Evolutionary conservation across 805 yeast species (phyloP), one percentile per base, ranked within the genome.

Genomic region (Middelhovenomyces tepae): DNA sequence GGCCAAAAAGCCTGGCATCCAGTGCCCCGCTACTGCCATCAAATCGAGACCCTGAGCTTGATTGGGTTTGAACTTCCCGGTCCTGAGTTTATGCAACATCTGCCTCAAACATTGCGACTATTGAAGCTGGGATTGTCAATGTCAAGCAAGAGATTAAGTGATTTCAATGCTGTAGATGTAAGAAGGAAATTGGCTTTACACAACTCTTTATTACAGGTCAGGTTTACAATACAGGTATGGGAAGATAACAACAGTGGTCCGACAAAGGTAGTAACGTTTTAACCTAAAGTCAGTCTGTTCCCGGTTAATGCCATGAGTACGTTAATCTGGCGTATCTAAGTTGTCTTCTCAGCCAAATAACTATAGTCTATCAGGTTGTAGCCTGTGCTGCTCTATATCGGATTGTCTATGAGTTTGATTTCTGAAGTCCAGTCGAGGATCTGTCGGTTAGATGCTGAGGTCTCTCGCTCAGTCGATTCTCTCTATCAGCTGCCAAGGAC

Each of bases 51-150:
- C 19, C 34, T 40, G 33, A 22, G 27, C 17, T 22, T 38, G n/a
- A 32, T 27, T 16, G 43, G 39, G 16, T 40, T 40, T 31, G 28
- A 35, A 8, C 15, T 36, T 17, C 42, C 42, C 22, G 40, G 35
- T 7, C 11, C 18, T 16, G 30, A 25, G 15, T 38, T 39, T 16
- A 24, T 38, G 18, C 22, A 22, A 16, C 29, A 33, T 1, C 31
- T 38, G 4, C 43, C 43, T 13, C 14, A 23, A 6, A 28, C 39
- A n/a, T 36, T 38, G 6, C 26, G 28, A 15, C 16, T 17, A 13
- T 20, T 39, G 11, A 26, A 27, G 4, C 19, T 39, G 16, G 43
- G 38, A 24, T 22, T 39, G 37, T 27, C 16, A 15, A 27, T 14
- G 35, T 32, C 13, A 17, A 20, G 21, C 22, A 33, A 10, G 17